Percentiles rank a stretch among this genome's conserved stretches.
Evolutionary conservation across 345 rosid species (phyloP).

Genomic region (Erucastrum elatum): DNA sequence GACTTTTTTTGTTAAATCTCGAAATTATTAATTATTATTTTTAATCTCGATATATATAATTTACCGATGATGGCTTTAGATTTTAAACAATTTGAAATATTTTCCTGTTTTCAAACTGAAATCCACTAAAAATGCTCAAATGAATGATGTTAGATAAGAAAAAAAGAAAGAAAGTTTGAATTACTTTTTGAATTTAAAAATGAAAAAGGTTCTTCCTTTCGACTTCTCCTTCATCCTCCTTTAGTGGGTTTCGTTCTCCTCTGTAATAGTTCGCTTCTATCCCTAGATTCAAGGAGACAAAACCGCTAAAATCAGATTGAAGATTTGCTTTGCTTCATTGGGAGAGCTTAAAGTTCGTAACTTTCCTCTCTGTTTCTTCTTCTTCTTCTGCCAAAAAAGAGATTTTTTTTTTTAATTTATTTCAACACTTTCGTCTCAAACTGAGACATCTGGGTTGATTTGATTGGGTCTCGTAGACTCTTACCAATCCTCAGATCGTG

Average conservation of each 20-base stretch:
- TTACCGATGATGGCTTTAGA: background rate
- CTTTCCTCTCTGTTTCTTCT: background rate
- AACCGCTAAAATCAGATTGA: slow-evolving; percentile 23
- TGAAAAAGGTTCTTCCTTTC: background rate
- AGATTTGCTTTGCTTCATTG: slow-evolving; percentile 17
- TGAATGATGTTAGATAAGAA: slow-evolving; percentile 9
- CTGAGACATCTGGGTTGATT: slow-evolving; percentile 29
- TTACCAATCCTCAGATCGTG: slow-evolving; percentile 27
- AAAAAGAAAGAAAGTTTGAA: background rate
- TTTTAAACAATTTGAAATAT: background rate
- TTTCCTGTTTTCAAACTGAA: background rate
- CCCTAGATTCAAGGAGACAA: slow-evolving; percentile 18
- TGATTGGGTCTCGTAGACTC: slow-evolving; percentile 7
- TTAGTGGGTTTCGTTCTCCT: slow-evolving; percentile 6
- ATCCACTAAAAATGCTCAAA: background rate
- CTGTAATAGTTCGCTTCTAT: background rate
- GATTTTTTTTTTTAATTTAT: background rate
- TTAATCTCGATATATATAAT: too few species aligned
- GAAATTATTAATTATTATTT: background rate
- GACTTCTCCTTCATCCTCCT: background rate
- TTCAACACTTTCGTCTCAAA: background rate
- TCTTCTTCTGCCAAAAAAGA: background rate
- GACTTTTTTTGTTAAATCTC: background rate
- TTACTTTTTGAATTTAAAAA: slow-evolving; percentile 24
- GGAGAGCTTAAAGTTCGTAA: background rate